Evolutionary conservation across 352 stramenopile species (phyloP), one percentile per base, ranked within the genome.

Genomic region (Phytopythium sindhum): DNA sequence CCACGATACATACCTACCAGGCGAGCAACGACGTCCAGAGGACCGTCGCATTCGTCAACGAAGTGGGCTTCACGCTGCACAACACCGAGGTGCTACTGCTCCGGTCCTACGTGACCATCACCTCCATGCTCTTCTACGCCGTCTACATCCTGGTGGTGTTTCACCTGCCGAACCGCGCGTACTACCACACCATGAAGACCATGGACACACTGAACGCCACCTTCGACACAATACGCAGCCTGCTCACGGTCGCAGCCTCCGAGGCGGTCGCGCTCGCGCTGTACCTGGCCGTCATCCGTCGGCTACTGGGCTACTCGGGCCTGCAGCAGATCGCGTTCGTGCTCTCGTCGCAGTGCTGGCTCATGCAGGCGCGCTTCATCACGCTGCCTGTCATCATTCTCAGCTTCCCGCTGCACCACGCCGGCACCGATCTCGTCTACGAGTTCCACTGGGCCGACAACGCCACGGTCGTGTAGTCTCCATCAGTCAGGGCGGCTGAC

Each of bases 261-360:
- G 68, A 75, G 17, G 1, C 57, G 3, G 0, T 66, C 8, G 66
- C 66, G 21, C 12, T 74, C 2, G 42, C 2, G 0, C 9, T 70
- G 17, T 78, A 71, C 48, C 35, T 75, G 23, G 14, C 63, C 4
- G 37, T 67, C 7, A 74, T 78, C 10, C 47, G 42, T 0, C 28
- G 33, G 7, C 29, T 29, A 15, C 51, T 72, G 14, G 45, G 44
- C 0, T 29, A 75, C 2, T 67, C 62, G 0, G 65, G 71, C 0
- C 10, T 68, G 19, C 23, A 57, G 6, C 65, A 78, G 44, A 57
- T 78, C 23, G 62, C 62, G n/a, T 78, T 78, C 41, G 56, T 73
- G 15, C 61, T 78, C 1, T 74, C 65, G 56, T 68, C 68, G 0
- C 71, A 75, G 52, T 44, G 50, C 15, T 47, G 64, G 19, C 44